These are phyloP conservation scores for Penicillium sp. DNA, from an alignment of 2,329 filamentous ascomycete species.

Conservation along the genomic window DNA sequence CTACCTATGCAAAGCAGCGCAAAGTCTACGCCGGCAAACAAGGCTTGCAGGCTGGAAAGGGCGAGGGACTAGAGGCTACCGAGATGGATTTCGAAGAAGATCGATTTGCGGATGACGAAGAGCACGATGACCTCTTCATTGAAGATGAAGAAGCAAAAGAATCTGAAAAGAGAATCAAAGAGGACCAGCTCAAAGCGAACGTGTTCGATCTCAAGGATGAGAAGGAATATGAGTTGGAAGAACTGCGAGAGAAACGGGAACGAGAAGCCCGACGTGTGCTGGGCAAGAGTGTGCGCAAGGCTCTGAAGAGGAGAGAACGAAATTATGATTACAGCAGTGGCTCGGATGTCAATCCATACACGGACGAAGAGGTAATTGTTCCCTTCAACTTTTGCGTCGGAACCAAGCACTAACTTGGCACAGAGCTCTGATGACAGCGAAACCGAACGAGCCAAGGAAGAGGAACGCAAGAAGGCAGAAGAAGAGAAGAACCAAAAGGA, in stretches of 20 bases:
- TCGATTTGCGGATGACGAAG: constrained; percentile 83
- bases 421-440: constrained; percentile 62
- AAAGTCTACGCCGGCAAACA: constrained; percentile 47
- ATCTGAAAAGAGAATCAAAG: constrained; percentile 67
- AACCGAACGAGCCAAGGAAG: constrained; percentile 58
- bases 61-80: constrained; percentile 56
- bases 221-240: constrained; percentile 64
- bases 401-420: constrained; percentile 5
- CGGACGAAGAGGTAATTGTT: constrained; percentile 48
- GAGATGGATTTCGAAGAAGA: constrained; percentile 68
- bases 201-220: constrained; percentile 75
- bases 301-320: constrained; percentile 77
- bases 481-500: constrained; percentile 52
- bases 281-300: constrained; percentile 74
- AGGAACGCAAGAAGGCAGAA: constrained; percentile 57
- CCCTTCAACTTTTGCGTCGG: neutral
- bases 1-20: constrained; percentile 49
- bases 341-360: constrained; percentile 56
- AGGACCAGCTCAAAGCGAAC: constrained; percentile 82
- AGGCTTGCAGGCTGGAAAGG: constrained; percentile 41
- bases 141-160: constrained; percentile 77
- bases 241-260: constrained; percentile 60
- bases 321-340: constrained; percentile 82
- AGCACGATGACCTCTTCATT: constrained; percentile 71
- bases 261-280: constrained; percentile 65